phyloP scores from a whole-genome alignment of 176 grass and related monocot species.

The Musa itinerans region DNA sequence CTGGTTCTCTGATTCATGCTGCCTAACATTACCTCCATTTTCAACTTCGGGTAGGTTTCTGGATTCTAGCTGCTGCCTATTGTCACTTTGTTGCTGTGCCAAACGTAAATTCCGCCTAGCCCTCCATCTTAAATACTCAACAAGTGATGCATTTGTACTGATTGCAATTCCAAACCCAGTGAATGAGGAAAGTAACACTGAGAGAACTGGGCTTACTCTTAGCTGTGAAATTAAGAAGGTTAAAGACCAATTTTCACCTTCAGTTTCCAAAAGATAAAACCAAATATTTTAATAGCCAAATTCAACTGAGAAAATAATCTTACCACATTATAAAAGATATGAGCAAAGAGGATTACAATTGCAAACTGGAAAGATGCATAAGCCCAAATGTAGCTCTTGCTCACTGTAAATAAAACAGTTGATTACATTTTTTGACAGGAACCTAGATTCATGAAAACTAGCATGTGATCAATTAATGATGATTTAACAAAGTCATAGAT shows the following conservation, averaged over 20 bases:
- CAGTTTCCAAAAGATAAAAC: slow-evolving; percentile 8
- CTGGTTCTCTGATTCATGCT: slow-evolving; percentile 25
- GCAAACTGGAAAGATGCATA: slow-evolving; percentile 98
- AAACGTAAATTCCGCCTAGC: slow-evolving; percentile 41
- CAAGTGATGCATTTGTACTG: slow-evolving; percentile 71
- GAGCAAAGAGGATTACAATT: slow-evolving; percentile 88
- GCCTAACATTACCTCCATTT: slow-evolving; percentile 15
- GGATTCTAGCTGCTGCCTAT: slow-evolving; percentile 23
- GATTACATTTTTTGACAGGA: neutral
- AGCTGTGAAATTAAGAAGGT: slow-evolving; percentile 42
- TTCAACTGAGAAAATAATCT: slow-evolving; percentile 12
- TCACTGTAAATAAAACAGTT: slow-evolving; percentile 34
- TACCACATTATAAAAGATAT: slow-evolving; percentile 93
- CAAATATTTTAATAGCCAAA: neutral
- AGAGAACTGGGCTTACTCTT: slow-evolving; percentile 51
- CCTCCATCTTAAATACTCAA: slow-evolving; percentile 73
- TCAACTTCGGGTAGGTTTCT: slow-evolving; percentile 21
- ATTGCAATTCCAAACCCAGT: slow-evolving; percentile 94
- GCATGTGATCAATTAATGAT: neutral
- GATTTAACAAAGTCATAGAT: neutral
- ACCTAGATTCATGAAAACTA: neutral
- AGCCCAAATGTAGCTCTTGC: slow-evolving; percentile 77
- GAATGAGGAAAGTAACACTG: slow-evolving; percentile 77
- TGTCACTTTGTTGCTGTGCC: slow-evolving; percentile 19
- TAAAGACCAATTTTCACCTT: slow-evolving; percentile 9